Evolutionary conservation across 495 filamentous ascomycete genomes (phyloP).

Genomic region (Penicillium maclennaniae): DNA sequence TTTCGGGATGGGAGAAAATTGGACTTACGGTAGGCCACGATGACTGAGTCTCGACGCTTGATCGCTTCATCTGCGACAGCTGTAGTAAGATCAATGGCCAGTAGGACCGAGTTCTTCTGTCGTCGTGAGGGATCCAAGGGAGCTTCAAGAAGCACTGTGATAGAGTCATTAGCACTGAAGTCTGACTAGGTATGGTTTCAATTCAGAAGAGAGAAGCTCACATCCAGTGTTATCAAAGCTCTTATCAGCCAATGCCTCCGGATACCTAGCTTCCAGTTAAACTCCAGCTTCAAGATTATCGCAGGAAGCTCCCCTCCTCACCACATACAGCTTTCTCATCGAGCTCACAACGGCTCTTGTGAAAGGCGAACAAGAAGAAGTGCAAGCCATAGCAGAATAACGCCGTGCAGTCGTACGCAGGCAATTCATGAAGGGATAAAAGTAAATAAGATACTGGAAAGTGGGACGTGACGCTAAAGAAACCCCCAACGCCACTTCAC

Average conservation of each 20-base stretch:
- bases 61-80: constrained; percentile 93
- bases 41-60: constrained; percentile 63
- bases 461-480: neutral
- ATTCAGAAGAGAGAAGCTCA: constrained; percentile 33
- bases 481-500: constrained; percentile 6
- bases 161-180: constrained; percentile 4
- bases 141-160: constrained; percentile 70
- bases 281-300: constrained; percentile 16
- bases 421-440: constrained; percentile 21
- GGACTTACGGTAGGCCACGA: constrained; percentile 81
- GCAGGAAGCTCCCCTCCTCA: constrained; percentile 10
- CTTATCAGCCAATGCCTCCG: constrained; percentile 80
- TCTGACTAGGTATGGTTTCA: neutral
- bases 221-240: constrained; percentile 91
- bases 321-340: constrained; percentile 74
- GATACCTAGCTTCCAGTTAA: constrained; percentile 59
- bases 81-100: constrained; percentile 88
- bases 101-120: constrained; percentile 71
- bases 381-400: constrained; percentile 32
- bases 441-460: neutral
- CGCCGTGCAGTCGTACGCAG: constrained; percentile 20
- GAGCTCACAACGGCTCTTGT: constrained; percentile 74
- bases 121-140: constrained; percentile 55
- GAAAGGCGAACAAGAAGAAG: constrained; percentile 56
- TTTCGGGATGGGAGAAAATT: neutral